A percentile compares a stretch with the other conserved stretches of the same genome.
Evolutionary conservation across 768 basidiomycete species (phyloP).

Genomic region (Boletus eberwhitei): DNA sequence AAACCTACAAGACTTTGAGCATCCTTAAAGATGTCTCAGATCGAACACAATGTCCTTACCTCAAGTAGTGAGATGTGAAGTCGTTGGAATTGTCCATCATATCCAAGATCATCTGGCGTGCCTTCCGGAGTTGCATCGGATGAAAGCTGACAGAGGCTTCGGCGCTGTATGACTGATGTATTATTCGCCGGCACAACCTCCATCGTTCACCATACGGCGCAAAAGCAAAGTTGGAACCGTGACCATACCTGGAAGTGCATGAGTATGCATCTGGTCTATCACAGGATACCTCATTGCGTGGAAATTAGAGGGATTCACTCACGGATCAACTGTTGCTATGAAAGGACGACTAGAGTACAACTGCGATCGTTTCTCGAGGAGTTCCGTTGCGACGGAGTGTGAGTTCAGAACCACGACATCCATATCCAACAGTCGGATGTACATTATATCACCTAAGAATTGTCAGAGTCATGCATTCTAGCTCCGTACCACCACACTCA

Average conservation of each 20-base stretch:
- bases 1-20: conserved; percentile 19
- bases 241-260: conserved; percentile 13
- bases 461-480: neutral
- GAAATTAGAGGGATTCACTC: neutral
- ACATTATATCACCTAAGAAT: conserved; percentile 42
- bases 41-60: neutral
- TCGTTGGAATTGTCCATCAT: conserved; percentile 3
- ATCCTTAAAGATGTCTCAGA: neutral
- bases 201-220: conserved; percentile 10
- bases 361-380: conserved; percentile 45
- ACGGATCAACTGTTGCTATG: conserved; percentile 17
- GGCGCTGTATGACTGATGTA: conserved; percentile 10
- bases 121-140: conserved; percentile 7
- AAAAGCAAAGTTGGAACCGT: conserved; percentile 8
- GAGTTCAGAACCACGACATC: conserved; percentile 46
- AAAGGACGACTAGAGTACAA: conserved; percentile 52
- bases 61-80: conserved; percentile 10
- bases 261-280: neutral
- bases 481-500: neutral
- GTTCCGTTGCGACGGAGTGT: conserved; percentile 38
- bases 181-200: conserved; percentile 14
- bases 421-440: conserved; percentile 45
- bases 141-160: conserved; percentile 1
- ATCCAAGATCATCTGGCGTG: conserved; percentile 3
- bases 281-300: neutral